Evolutionary conservation across 768 basidiomycete genomes (phyloP).

Genomic region (Hemileccinum rubropunctum): DNA sequence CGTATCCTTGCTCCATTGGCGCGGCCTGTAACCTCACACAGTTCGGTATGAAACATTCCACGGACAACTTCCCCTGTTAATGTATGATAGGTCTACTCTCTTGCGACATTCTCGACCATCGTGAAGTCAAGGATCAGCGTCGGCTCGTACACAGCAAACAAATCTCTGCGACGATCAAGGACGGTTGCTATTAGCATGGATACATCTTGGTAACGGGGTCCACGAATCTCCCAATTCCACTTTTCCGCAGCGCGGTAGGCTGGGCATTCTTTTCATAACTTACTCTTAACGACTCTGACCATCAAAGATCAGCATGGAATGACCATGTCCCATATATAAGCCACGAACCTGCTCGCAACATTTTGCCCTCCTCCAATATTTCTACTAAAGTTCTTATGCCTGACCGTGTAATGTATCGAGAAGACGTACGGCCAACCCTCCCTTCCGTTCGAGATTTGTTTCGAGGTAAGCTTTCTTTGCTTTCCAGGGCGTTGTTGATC

Average conservation of each 20-base stretch:
- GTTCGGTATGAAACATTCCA: slow-evolving; percentile 20
- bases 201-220: slow-evolving; percentile 29
- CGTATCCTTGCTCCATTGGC: slow-evolving; percentile 7
- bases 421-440: slow-evolving; percentile 51
- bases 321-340: slow-evolving; percentile 26
- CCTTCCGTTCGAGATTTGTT: slow-evolving; percentile 72
- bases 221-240: slow-evolving; percentile 18
- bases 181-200: slow-evolving; percentile 27
- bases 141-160: slow-evolving; percentile 32
- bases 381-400: slow-evolving; percentile 25
- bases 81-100: slow-evolving; percentile 10
- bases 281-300: slow-evolving; percentile 11
- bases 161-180: slow-evolving; percentile 32
- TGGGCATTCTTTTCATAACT: slow-evolving; percentile 27
- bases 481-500: not conserved
- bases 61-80: slow-evolving; percentile 11
- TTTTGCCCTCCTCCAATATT: slow-evolving; percentile 8
- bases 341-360: slow-evolving; percentile 1
- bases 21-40: slow-evolving; percentile 14
- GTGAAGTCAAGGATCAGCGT: slow-evolving; percentile 26
- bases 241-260: slow-evolving; percentile 24
- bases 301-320: slow-evolving; percentile 30
- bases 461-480: slow-evolving; percentile 40
- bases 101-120: slow-evolving; percentile 10
- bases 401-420: slow-evolving; percentile 25